Conservation (phyloP, 371 early-diverging fungal species). For the Mucor irregularis region DNA sequence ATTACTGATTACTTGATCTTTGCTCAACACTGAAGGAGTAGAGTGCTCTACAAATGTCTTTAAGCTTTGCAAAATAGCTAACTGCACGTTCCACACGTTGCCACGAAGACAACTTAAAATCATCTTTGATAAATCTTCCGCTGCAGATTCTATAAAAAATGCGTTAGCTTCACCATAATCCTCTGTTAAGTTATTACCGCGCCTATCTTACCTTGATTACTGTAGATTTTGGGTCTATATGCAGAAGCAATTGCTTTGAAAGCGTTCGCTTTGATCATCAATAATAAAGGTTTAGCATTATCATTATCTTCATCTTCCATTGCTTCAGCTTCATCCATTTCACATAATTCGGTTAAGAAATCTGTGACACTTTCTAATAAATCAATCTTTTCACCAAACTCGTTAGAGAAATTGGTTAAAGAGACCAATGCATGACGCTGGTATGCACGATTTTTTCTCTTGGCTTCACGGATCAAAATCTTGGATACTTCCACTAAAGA, state of each 20-base stretch:
- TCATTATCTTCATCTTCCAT: slow-evolving; percentile 70
- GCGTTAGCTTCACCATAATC: not conserved
- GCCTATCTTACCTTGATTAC: slow-evolving; percentile 29
- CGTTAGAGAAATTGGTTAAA: slow-evolving; percentile 60
- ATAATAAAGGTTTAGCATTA: slow-evolving; percentile 62
- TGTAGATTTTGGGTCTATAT: slow-evolving; percentile 47
- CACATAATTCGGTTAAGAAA: slow-evolving; percentile 58
- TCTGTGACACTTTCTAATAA: slow-evolving; percentile 56
- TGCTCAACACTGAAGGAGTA: slow-evolving; percentile 1
- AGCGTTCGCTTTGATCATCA: slow-evolving; percentile 72
- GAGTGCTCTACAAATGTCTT: slow-evolving; percentile 45
- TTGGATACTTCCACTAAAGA: slow-evolving; percentile 49
- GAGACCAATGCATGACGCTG: slow-evolving; percentile 70
- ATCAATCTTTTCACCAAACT: slow-evolving; percentile 53
- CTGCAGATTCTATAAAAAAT: slow-evolving; percentile 11
- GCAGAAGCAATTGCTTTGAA: slow-evolving; percentile 65
- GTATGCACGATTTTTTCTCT: slow-evolving; percentile 70
- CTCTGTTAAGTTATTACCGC: not conserved
- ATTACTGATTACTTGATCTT: not conserved
- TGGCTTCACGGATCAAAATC: slow-evolving; percentile 70
- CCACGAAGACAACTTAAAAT: slow-evolving; percentile 47
- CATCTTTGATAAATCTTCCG: slow-evolving; percentile 27
- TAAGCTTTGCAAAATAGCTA: slow-evolving; percentile 62
- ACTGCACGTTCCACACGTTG: slow-evolving; percentile 76
- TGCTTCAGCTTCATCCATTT: slow-evolving; percentile 51